phyloP scores from a whole-genome alignment of 257 asterid species.

The Ilex asprella region DNA sequence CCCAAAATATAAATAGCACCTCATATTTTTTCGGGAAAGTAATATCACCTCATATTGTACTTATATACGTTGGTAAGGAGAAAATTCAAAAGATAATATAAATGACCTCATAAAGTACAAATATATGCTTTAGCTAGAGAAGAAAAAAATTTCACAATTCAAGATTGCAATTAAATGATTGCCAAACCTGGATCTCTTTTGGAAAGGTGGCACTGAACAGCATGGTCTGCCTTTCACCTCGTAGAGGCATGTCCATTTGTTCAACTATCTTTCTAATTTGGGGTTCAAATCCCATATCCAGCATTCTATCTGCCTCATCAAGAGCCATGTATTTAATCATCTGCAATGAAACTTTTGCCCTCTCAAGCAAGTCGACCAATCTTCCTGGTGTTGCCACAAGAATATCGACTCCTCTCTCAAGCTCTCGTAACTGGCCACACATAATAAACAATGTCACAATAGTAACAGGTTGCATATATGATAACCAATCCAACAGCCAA shows the following conservation, averaged over 20 bases:
- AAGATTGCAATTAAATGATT: background rate
- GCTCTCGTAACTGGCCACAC: conserved; percentile 62
- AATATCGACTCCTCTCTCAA: conserved; percentile 91
- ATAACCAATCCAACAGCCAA: no score
- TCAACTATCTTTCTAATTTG: conserved; percentile 89
- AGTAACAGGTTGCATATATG: no score
- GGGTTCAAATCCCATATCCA: conserved; percentile 96
- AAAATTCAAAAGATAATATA: no score
- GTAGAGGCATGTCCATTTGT: conserved; percentile 93
- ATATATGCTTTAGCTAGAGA: no score
- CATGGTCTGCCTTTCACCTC: conserved; percentile 86
- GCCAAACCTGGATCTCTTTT: conserved; percentile 71
- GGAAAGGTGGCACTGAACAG: conserved; percentile 92
- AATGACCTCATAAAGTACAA: no score
- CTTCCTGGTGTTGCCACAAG: conserved; percentile 95
- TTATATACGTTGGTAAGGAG: no score
- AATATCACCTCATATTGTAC: no score
- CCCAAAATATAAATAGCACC: no score
- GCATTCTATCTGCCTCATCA: conserved; percentile 94
- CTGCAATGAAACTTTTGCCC: conserved; percentile 75
- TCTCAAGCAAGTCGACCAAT: conserved; percentile 88
- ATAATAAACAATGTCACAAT: conserved; percentile 7
- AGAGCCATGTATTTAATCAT: conserved; percentile 84
- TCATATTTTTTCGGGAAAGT: no score
- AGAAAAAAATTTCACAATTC: no score